Base-by-base conservation (phyloP, 108 stramenopile species). In the Fragilariopsis cylindrus region DNA sequence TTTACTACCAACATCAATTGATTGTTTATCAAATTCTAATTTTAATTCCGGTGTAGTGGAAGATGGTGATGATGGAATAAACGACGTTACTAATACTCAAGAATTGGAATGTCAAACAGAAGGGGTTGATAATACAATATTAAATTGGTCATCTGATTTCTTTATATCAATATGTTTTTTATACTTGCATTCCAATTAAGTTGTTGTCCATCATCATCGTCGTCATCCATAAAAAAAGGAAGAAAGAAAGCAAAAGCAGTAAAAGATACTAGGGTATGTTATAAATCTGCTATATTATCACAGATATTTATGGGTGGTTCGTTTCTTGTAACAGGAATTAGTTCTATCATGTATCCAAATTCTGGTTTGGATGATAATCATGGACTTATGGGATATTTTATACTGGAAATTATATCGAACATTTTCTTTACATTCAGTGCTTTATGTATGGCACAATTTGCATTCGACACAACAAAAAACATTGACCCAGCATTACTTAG, bases 71-170 rank as follows among this genome's bases (percentile, higher is more conserved):
- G 2, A 53, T 12, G 52, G 52, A 53, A 15, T 12, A 53, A 2
- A 30, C 30, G 30, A 30, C 2, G 30, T 30, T 30, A 30, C 30
- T 30, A 30, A 30, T 30, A n/a, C 12, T n/a, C 57, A 57, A 43
- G 53, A 56, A 13, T 9, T 13, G 16, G 56, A 58, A 8, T 77
- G 76, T 60, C 48, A 65, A 9, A 19, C 43, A 15, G 76, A 77
- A 63, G 76, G 69, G 0, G 76, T 77, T 11, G 76, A 77, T 47
- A 70, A 77, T 58, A 58, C 69, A 3, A 57, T 77, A 9, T 48
- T 71, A 39, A 70, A 42, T 0, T 77, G 76, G 76, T 48, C 52
- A 30, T 50, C 60, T 8, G 69, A 77, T 41, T 77, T 77, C n/a
- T 70, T 77, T 1, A 49, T 77, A 5, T 58, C 69, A 12, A 15